phyloP scores from a whole-genome alignment of 2,329 filamentous ascomycete genomes.

The Grosmannia huntii region DNA sequence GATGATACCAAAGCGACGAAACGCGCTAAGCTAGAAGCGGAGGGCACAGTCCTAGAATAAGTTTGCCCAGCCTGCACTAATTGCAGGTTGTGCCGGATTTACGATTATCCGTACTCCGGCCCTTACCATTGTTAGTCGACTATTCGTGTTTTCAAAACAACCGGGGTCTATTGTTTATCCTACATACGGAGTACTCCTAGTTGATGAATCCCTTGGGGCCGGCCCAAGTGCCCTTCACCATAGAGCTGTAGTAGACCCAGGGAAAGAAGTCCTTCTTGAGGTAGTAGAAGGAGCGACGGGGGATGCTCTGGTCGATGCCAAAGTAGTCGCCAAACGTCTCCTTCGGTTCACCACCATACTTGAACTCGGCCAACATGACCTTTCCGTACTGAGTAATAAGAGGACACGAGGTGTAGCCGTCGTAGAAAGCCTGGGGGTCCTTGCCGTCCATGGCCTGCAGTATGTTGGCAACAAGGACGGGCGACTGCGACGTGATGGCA shows the following conservation, averaged over 20 bases:
- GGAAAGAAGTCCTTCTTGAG: conserved; percentile 38
- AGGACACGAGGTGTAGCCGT: conserved; percentile 33
- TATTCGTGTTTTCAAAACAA: background rate
- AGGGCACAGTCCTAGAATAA: no score
- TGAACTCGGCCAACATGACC: conserved; percentile 34
- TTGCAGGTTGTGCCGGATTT: no score
- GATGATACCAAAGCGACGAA: background rate
- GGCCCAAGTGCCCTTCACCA: conserved; percentile 43
- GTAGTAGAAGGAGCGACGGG: conserved; percentile 25
- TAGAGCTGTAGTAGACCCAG: conserved; percentile 39
- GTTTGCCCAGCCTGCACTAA: no score
- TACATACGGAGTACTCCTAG: background rate
- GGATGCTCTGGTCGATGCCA: conserved; percentile 25
- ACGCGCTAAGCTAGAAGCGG: background rate
- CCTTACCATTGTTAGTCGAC: no score
- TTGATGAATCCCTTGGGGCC: conserved; percentile 32
- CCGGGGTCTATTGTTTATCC: background rate
- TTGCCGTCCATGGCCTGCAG: conserved; percentile 22
- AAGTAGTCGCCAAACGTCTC: conserved; percentile 26
- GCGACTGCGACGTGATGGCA: conserved; percentile 29
- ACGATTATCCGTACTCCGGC: no score
- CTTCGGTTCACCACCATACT: conserved; percentile 31
- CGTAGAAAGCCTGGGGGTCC: conserved; percentile 21
- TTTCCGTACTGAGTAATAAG: conserved; percentile 30
- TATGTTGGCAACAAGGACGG: conserved; percentile 29